Evolutionary conservation across 2,329 filamentous ascomycete species (phyloP), one percentile per base, ranked within the genome.

Genomic region (Diaporthe capsici): DNA sequence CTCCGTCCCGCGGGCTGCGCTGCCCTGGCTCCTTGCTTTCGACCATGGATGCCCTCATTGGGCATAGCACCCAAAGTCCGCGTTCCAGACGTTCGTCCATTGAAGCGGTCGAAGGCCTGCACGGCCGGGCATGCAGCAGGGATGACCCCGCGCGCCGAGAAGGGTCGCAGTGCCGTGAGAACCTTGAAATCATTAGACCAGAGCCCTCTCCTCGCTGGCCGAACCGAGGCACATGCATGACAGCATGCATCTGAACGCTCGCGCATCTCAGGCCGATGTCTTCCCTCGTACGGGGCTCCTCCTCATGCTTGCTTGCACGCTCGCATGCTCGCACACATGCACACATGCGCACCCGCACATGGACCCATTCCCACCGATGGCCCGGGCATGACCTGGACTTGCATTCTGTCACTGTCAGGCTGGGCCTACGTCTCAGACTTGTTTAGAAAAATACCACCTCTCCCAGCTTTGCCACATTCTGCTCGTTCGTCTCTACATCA

Each of bases 361-460:
- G 44, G 63, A 37, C 25, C 22, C 44, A 37, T 67, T 37, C 44
- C 63, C 28, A 51, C 63, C 28, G 31, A 34, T n/a, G 17, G 25
- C 31, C 10, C 42, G 25, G 60, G 60, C 37, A 63, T 28, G 37
- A 31, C 60, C 60, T 61, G 58, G 22, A 61, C 58, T 61, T 42
- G 58, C 22, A 61, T 15, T 44, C 39, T 37, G 63, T 25, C 44
- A 37, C 44, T 51, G 47, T 39, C 65, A 37, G 47, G 47, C 65
- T 68, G 65, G 65, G 65, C 65, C 65, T 68, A 28, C 65, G 47
- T 68, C 65, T 68, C 65, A 68, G 65, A 53, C 65, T n/a, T 55
- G 65, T 68, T 68, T 68, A 53, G 65, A 68, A 68, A 53, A 68
- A 68, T 28, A 68, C 31, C 31, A 53, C 47, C 31, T 65, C 39